Evolutionary conservation across 2,329 filamentous ascomycete genomes (phyloP).

Genomic region (Fusarium dlaminii): DNA sequence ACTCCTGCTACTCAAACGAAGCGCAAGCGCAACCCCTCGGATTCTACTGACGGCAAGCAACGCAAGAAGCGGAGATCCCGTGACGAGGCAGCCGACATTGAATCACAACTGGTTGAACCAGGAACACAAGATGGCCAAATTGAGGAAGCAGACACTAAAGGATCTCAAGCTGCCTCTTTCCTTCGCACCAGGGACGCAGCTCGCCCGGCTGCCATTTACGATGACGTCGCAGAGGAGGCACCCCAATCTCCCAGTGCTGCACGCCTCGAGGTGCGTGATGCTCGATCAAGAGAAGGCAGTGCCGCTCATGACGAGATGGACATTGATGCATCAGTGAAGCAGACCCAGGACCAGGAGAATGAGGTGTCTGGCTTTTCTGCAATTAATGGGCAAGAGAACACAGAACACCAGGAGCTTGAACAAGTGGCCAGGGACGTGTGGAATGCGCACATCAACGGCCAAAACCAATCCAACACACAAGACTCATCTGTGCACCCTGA

Average conservation of each 20-base stretch:
- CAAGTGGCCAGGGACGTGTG: conserved; percentile 48
- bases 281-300: conserved; percentile 43
- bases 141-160: conserved; percentile 6
- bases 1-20: conserved; percentile 40
- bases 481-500: conserved; percentile 10
- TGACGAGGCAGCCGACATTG: conserved; percentile 28
- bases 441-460: conserved; percentile 47
- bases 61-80: conserved; percentile 48
- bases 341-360: conserved; percentile 1
- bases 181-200: conserved; percentile 22
- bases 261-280: conserved; percentile 40
- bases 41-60: conserved; percentile 44
- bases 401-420: conserved; percentile 41
- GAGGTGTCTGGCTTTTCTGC: conserved; percentile 10
- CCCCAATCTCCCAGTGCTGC: conserved; percentile 44
- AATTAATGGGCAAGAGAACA: conserved; percentile 10
- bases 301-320: conserved; percentile 40
- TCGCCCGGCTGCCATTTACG: conserved; percentile 27
- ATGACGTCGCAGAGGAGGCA: conserved; percentile 28
- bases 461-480: conserved; percentile 34
- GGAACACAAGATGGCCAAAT: conserved; percentile 31
- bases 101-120: conserved; percentile 32
- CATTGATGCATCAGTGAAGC: conserved; percentile 28
- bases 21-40: conserved; percentile 48
- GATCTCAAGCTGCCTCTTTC: conserved; percentile 18